phyloP scores from a whole-genome alignment of 2,329 filamentous ascomycete species.

The Pseudogymnoascus sp. region DNA sequence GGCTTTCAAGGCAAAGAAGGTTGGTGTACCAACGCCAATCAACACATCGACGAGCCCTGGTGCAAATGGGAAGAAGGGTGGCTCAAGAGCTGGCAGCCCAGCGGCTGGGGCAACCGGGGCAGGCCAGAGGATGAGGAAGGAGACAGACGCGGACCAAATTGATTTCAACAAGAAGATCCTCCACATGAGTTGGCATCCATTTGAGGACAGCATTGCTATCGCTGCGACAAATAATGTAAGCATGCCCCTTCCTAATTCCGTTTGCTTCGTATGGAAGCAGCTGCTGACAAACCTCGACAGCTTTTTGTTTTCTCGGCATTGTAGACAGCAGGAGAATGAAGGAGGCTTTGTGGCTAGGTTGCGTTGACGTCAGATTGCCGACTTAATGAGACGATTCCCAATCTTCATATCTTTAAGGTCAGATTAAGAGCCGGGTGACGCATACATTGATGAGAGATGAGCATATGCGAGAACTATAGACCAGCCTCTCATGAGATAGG shows the following conservation, averaged over 20 bases:
- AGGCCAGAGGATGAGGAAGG: slow-evolving; percentile 93
- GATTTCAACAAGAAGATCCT: slow-evolving; percentile 99
- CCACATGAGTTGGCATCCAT: slow-evolving; percentile 99
- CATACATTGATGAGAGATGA: slow-evolving; percentile 13
- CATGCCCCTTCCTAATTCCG: slow-evolving; percentile 20
- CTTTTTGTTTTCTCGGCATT: slow-evolving; percentile 73
- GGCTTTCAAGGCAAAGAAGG: slow-evolving; percentile 99
- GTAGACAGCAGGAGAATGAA: slow-evolving; percentile 35
- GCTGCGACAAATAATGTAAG: slow-evolving; percentile 98
- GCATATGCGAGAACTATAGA: slow-evolving; percentile 11
- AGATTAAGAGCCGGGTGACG: slow-evolving; percentile 7
- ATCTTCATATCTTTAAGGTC: slow-evolving; percentile 9
- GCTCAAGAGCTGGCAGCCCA: slow-evolving; percentile 81
- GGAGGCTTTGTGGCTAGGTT: slow-evolving; percentile 26
- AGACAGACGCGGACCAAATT: slow-evolving; percentile 98
- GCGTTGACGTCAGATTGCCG: slow-evolving; percentile 27
- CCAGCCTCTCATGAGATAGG: slow-evolving; percentile 9
- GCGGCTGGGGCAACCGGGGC: slow-evolving; percentile 63
- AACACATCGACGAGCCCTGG: slow-evolving; percentile 70
- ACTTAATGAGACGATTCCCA: slow-evolving; percentile 14
- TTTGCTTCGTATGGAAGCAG: background rate
- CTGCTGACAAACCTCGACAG: slow-evolving; percentile 33
- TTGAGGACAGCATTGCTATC: slow-evolving; percentile 98
- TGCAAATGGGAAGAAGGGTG: slow-evolving; percentile 69
- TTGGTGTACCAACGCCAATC: slow-evolving; percentile 94